Conservation (phyloP, 2,329 filamentous ascomycete genomes). For the Ophiostoma fasciatum region DNA sequence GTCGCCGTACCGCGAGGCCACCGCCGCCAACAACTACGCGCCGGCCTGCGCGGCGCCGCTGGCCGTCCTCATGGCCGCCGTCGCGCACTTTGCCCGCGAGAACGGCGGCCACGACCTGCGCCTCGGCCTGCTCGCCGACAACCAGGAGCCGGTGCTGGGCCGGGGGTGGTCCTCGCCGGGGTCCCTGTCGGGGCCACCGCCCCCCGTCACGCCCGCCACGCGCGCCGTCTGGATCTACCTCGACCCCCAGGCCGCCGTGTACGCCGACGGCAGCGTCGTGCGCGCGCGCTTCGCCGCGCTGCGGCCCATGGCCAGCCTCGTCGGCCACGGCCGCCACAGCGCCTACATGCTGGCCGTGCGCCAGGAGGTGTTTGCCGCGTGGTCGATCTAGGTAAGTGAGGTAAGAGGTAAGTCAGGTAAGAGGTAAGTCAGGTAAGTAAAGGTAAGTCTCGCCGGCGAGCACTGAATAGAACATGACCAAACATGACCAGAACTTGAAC, state of each 20-base stretch:
- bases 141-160: neutral
- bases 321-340: slow-evolving; percentile 1
- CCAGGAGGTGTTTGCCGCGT: neutral
- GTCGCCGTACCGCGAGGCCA: too few relatives aligned
- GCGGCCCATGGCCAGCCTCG: neutral
- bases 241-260: neutral
- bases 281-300: neutral
- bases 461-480: too few relatives aligned
- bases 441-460: too few relatives aligned
- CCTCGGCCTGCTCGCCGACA: neutral
- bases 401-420: neutral
- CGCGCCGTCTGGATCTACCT: slow-evolving; percentile 1
- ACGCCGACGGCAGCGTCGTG: neutral
- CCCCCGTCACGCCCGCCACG: neutral
- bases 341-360: neutral
- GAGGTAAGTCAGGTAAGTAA: neutral
- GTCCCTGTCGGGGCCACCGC: too few relatives aligned
- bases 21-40: neutral
- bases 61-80: neutral
- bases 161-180: too few relatives aligned
- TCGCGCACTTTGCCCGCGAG: neutral
- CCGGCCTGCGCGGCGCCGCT: neutral
- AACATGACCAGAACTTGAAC: too few relatives aligned
- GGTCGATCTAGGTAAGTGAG: neutral
- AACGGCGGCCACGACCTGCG: neutral